Evolutionary conservation across 2,329 filamentous ascomycete genomes (phyloP), one percentile per base, ranked within the genome.

Genomic region (Ceratocystis harringtonii): DNA sequence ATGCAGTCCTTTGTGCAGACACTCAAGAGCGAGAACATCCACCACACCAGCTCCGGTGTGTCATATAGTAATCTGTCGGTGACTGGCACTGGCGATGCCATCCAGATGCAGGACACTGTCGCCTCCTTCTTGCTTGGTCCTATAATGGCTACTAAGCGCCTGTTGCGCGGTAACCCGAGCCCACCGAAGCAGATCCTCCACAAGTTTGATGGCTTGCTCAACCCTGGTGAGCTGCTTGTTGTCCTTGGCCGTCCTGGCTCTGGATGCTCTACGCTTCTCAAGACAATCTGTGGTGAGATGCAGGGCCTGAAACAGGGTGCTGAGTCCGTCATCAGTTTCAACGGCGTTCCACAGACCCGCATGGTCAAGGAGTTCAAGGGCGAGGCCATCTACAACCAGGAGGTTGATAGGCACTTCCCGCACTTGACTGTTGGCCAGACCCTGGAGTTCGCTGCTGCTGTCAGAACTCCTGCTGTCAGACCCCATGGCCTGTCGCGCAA

Each of bases 341-440:
- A 86, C 64, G 85, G 85, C 22, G 80, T 81, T n/a, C 72, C 78
- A 0, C 77, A 78, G 68, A 71, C 76, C 66, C 73, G 77, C 65
- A 85, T 85, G 79, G 76, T 77, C 61, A 78, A 78, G 67, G 78
- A 85, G 70, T 88, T 86, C 70, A 80, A 83, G 67, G 84, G 84
- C 50, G 85, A 84, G 73, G 79, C 86, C 1, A 78, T 89, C 12
- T 92, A 92, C 72, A 90, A 90, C 69, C 85, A 89, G 15, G 89
- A 92, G 75, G 79, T 81, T 32, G 87, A 90, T 72, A 79, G 86
- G 32, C 88, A 92, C 72, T 92, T 90, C 69, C 85, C 88, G 0
- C 85, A 88, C n/a, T 76, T 94, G 25, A 89, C 85, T 0, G 87
- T 92, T 10, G 84, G 86, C 1, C 81, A 90, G 69, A 92, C 88